A percentile compares a stretch with the other conserved stretches of the same genome.
Evolutionary conservation across 495 filamentous ascomycete genomes (phyloP).

Genomic region (Letharia columbiana): DNA sequence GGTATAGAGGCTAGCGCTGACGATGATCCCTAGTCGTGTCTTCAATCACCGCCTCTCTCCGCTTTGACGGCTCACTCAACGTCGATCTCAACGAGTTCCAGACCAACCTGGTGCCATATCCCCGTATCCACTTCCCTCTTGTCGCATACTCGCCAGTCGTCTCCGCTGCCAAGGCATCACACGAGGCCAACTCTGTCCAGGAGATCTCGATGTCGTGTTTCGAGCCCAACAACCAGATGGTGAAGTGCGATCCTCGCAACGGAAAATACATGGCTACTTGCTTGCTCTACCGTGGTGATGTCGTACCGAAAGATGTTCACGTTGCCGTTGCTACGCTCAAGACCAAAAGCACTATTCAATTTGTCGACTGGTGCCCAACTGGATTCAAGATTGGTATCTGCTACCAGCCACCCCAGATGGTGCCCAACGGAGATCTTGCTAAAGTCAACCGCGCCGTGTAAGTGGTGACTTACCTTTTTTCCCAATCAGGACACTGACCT

Average conservation of each 20-base stretch:
- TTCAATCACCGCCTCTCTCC: constrained; percentile 95
- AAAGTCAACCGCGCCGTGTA: constrained; percentile 97
- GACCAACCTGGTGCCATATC: constrained; percentile 98
- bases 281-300: constrained; percentile 95
- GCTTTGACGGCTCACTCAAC: constrained; percentile 97
- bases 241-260: constrained; percentile 97
- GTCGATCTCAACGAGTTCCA: constrained; percentile 99
- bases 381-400: constrained; percentile 99
- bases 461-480: constrained; percentile 32
- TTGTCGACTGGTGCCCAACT: constrained; percentile 99
- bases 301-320: constrained; percentile 92
- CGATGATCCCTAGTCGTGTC: constrained; percentile 60
- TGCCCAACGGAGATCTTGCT: constrained; percentile 93
- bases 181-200: constrained; percentile 72
- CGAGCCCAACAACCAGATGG: constrained; percentile 90
- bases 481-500: constrained; percentile 21
- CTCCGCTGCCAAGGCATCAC: constrained; percentile 84
- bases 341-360: constrained; percentile 97
- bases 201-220: constrained; percentile 63
- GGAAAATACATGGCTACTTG: constrained; percentile 99
- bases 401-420: constrained; percentile 92
- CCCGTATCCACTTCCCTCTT: constrained; percentile 97
- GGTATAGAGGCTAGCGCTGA: constrained; percentile 3
- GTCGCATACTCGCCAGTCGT: constrained; percentile 93
- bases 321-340: constrained; percentile 87